Conservation (phyloP, 148 eudicot species). For the Gaultheria prostrata region DNA sequence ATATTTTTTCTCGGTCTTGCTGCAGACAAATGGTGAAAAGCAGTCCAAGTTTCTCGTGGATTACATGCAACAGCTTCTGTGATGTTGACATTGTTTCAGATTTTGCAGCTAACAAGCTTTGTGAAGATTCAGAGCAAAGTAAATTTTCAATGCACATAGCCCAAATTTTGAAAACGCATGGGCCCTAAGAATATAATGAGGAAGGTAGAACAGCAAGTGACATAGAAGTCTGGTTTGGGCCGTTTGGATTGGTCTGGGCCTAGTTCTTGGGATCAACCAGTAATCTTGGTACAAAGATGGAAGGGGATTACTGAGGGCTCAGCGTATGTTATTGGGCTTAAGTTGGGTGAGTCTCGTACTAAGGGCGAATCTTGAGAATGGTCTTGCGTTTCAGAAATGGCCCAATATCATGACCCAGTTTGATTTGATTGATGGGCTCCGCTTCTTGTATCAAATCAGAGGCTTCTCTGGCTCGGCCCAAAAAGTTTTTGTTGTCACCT, state of each 20-base stretch:
- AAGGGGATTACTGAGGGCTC: not conserved
- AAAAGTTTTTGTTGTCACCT: not conserved
- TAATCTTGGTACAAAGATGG: too few species aligned
- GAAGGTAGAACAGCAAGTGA: not conserved
- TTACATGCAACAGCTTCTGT: slow-evolving; percentile 48
- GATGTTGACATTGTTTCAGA: slow-evolving; percentile 56
- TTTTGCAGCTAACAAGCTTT: slow-evolving; percentile 74
- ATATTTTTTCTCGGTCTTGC: slow-evolving; percentile 1
- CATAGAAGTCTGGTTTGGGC: not conserved
- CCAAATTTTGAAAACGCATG: not conserved
- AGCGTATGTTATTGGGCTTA: not conserved
- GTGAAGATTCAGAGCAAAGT: slow-evolving; percentile 49
- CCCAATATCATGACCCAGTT: not conserved
- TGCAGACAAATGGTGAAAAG: slow-evolving; percentile 85
- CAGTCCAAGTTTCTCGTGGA: slow-evolving; percentile 71
- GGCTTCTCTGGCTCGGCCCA: not conserved
- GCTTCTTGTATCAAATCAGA: not conserved
- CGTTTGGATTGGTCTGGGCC: not conserved
- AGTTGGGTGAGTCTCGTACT: not conserved
- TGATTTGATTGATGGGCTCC: not conserved
- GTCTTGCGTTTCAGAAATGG: not conserved
- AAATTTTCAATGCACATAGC: not conserved
- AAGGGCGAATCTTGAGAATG: too few species aligned
- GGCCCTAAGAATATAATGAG: not conserved
- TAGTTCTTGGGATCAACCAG: not conserved